A percentile compares a stretch with the other conserved stretches of the same genome.
Conservation (phyloP, 148 eudicot genomes). For the Rhododendron williamsianum region DNA sequence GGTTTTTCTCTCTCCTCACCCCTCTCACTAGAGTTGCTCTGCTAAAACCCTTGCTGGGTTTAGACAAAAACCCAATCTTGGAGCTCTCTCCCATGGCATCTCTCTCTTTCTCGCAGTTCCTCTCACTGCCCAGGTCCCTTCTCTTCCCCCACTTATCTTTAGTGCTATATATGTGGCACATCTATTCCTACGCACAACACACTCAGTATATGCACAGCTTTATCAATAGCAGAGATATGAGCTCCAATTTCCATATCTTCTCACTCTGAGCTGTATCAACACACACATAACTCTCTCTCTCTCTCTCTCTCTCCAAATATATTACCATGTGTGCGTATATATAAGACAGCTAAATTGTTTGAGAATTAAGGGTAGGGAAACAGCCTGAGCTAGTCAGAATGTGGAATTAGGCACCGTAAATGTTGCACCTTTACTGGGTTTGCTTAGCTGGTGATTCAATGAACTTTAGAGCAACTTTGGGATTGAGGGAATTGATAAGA, state of each 20-base stretch:
- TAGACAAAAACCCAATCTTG: not conserved
- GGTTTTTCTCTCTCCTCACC: conserved; percentile 10
- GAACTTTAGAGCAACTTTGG: not conserved
- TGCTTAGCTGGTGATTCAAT: not conserved
- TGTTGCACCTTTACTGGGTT: not conserved
- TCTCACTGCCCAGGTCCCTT: conserved; percentile 32
- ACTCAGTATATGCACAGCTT: not conserved
- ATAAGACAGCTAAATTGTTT: not conserved
- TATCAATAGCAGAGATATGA: not conserved
- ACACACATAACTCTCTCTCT: not conserved
- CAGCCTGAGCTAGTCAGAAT: not conserved
- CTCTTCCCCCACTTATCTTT: not conserved
- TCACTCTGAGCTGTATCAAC: not conserved
- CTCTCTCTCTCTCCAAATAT: not conserved
- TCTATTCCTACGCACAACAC: not conserved
- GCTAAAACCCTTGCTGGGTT: conserved; percentile 19
- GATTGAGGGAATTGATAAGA: not conserved
- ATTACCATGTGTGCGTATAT: not conserved
- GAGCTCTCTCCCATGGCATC: conserved; percentile 34
- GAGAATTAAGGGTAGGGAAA: not conserved
- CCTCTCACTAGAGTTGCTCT: not conserved
- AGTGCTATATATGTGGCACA: not conserved
- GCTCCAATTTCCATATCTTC: not conserved
- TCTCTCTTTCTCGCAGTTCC: conserved; percentile 36
- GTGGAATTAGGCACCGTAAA: not conserved